phyloP scores from a whole-genome alignment of 495 filamentous ascomycete genomes.

The Acidomyces sp. region DNA sequence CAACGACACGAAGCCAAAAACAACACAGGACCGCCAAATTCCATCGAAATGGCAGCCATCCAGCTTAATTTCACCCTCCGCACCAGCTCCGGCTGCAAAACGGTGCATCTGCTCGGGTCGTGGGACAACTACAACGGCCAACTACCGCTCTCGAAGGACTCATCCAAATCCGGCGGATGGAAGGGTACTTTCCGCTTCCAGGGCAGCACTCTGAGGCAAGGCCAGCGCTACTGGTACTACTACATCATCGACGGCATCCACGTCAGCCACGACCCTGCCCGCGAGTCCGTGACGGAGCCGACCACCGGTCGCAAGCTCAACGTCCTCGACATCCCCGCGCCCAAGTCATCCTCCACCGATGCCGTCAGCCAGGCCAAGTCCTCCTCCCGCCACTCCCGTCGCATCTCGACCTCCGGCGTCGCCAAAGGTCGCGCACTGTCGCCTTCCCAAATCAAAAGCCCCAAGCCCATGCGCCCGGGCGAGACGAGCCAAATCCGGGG shows the following conservation, averaged over 20 bases:
- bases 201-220: conserved; percentile 64
- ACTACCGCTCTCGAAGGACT: conserved; percentile 78
- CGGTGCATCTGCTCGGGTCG: conserved; percentile 91
- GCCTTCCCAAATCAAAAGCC: conserved; percentile 76
- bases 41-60: conserved; percentile 30
- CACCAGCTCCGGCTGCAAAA: conserved; percentile 93
- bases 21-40: conserved; percentile 11
- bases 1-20: conserved; percentile 14
- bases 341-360: conserved; percentile 25
- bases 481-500: conserved; percentile 76
- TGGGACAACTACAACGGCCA: conserved; percentile 96
- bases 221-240: conserved; percentile 98
- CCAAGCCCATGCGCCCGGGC: conserved; percentile 77
- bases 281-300: conserved; percentile 80
- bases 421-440: conserved; percentile 78
- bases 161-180: conserved; percentile 74
- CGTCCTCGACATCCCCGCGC: conserved; percentile 52
- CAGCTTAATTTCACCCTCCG: conserved; percentile 54
- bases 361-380: too few species aligned
- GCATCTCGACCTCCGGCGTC: conserved; percentile 45
- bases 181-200: conserved; percentile 94
- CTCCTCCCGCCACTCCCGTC: conserved; percentile 32
- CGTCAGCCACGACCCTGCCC: conserved; percentile 90
- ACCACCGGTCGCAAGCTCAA: conserved; percentile 92
- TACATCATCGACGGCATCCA: conserved; percentile 99